Conservation (phyloP, 2,329 filamentous ascomycete genomes). For the Metarhizium brunneum region DNA sequence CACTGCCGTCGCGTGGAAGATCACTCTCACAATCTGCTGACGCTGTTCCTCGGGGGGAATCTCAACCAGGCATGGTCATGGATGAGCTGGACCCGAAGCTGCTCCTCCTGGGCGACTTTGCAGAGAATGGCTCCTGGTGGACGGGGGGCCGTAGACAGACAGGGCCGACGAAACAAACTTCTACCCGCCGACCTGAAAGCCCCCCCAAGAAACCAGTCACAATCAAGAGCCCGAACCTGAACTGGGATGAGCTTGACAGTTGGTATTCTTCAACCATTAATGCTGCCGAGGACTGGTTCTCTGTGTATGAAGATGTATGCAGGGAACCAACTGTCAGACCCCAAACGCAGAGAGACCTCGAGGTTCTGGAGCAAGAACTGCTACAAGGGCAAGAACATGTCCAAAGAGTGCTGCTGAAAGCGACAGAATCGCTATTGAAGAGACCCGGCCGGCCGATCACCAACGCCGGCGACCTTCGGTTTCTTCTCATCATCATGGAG, state of each 20-base stretch:
- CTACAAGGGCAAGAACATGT: constrained; percentile 56
- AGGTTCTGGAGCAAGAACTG: constrained; percentile 36
- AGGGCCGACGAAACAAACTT: neutral
- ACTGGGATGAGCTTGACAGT: constrained; percentile 61
- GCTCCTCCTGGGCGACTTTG: constrained; percentile 63
- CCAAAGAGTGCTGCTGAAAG: constrained; percentile 64
- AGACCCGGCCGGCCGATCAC: constrained; percentile 63
- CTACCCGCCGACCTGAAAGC: neutral
- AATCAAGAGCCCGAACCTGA: constrained; percentile 47
- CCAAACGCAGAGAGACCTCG: constrained; percentile 26
- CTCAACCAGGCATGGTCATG: constrained; percentile 11
- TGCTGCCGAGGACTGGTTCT: constrained; percentile 58
- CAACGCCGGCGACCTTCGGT: constrained; percentile 62
- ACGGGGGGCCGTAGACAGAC: constrained; percentile 39
- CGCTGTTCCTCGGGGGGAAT: constrained; percentile 5
- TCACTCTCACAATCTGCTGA: neutral
- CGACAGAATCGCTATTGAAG: constrained; percentile 70
- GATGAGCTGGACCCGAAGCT: constrained; percentile 64
- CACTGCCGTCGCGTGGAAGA: constrained; percentile 9
- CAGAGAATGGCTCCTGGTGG: constrained; percentile 80
- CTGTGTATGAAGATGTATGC: constrained; percentile 45
- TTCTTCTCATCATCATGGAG: constrained; percentile 66
- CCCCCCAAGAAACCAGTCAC: neutral
- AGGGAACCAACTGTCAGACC: constrained; percentile 17
- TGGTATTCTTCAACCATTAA: constrained; percentile 69